A percentile compares a stretch with the other conserved stretches of the same genome.
Evolutionary conservation across 2,329 filamentous ascomycete genomes (phyloP).

Genomic region (Zymoseptoria ardabiliae): DNA sequence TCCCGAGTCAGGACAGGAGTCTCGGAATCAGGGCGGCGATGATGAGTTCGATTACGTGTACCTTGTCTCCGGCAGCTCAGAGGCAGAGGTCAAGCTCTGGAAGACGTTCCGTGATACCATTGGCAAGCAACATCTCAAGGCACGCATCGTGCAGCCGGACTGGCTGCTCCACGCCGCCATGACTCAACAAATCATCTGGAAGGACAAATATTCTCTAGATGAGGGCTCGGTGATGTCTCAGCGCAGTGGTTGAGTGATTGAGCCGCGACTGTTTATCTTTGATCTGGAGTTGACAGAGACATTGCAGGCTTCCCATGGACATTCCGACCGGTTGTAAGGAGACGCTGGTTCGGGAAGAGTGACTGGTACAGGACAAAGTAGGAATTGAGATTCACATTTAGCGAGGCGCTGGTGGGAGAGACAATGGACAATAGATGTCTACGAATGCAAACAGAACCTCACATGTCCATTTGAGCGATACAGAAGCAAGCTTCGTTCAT

Average conservation of each 20-base stretch:
- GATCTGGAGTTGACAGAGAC: slow-evolving; percentile 5
- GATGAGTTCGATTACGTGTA: slow-evolving; percentile 55
- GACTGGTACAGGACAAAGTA: not conserved
- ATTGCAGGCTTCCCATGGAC: slow-evolving; percentile 9
- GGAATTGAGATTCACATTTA: not conserved
- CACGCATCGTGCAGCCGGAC: slow-evolving; percentile 73
- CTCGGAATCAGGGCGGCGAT: slow-evolving; percentile 50
- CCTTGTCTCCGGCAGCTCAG: slow-evolving; percentile 62
- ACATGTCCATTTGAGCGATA: not conserved
- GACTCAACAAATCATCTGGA: slow-evolving; percentile 61
- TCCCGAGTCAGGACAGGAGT: slow-evolving; percentile 50
- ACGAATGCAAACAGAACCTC: not conserved
- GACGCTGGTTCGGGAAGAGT: slow-evolving; percentile 1
- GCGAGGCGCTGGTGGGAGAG: not conserved
- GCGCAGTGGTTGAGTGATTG: slow-evolving; percentile 13
- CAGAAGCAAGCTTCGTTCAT: not conserved
- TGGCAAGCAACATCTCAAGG: slow-evolving; percentile 66
- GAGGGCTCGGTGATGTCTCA: slow-evolving; percentile 16
- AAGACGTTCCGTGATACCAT: slow-evolving; percentile 73
- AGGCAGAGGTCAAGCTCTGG: slow-evolving; percentile 69
- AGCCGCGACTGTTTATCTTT: not conserved
- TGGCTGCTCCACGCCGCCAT: slow-evolving; percentile 89
- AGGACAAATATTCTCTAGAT: slow-evolving; percentile 26
- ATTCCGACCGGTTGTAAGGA: slow-evolving; percentile 9
- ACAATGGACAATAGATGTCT: not conserved